phyloP scores from a whole-genome alignment of 2,329 filamentous ascomycete species.

The Ilyonectria sp. region DNA sequence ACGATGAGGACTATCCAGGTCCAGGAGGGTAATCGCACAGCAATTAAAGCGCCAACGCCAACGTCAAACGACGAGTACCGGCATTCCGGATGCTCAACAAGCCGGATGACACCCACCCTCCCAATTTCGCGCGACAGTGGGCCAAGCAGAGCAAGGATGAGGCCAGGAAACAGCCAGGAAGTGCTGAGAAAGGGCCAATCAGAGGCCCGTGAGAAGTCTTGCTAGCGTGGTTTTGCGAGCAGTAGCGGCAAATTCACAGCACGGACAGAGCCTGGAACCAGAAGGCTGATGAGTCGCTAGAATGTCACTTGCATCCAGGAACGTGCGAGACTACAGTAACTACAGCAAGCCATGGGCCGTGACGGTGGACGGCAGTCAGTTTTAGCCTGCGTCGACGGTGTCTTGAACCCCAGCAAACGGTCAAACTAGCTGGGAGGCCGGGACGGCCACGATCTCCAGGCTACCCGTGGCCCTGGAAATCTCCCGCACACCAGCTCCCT shows the following conservation, averaged over 20 bases:
- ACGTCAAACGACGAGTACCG: slow-evolving; percentile 39
- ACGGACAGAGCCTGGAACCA: slow-evolving; percentile 36
- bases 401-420: slow-evolving; percentile 46
- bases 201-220: slow-evolving; percentile 29
- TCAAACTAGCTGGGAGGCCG: slow-evolving; percentile 41
- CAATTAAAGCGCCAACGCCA: slow-evolving; percentile 27
- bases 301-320: slow-evolving; percentile 50
- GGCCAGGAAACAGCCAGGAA: slow-evolving; percentile 11
- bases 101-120: slow-evolving; percentile 45
- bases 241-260: slow-evolving; percentile 40
- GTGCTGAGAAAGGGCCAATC: slow-evolving; percentile 29
- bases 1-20: slow-evolving; percentile 11
- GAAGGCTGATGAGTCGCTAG: slow-evolving; percentile 46
- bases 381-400: slow-evolving; percentile 46
- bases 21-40: slow-evolving; percentile 30
- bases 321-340: slow-evolving; percentile 50
- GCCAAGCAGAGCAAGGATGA: background rate
- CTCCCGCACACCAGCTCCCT: slow-evolving; percentile 45
- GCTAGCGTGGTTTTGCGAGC: slow-evolving; percentile 40
- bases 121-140: slow-evolving; percentile 34
- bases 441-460: slow-evolving; percentile 46
- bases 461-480: slow-evolving; percentile 47
- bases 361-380: slow-evolving; percentile 47
- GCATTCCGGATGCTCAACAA: slow-evolving; percentile 48
- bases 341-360: slow-evolving; percentile 50